Conservation (phyloP, 352 stramenopile species). For the Globisporangium paddicum region DNA sequence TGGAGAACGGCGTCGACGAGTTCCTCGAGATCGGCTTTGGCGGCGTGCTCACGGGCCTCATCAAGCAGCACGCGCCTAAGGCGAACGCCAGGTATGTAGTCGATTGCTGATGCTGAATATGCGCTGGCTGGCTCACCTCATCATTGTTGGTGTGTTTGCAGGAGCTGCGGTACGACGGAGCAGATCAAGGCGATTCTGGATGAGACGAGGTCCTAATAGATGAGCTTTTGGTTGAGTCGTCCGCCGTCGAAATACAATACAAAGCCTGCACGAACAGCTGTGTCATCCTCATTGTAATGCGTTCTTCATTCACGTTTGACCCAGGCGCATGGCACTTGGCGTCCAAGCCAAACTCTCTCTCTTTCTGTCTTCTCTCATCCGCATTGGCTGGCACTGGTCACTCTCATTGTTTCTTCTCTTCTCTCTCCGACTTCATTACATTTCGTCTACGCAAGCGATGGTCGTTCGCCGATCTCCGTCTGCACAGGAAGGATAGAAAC, state of each 20-base stretch:
- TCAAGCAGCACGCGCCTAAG: constrained; percentile 58
- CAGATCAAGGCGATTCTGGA: constrained; percentile 38
- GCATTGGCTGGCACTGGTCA: neutral
- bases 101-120: too few species aligned
- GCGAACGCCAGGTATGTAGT: constrained; percentile 21
- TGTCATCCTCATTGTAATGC: neutral
- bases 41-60: constrained; percentile 66
- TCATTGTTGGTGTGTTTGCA: constrained; percentile 8
- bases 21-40: constrained; percentile 77
- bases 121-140: too few species aligned
- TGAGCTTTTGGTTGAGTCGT: neutral
- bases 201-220: neutral
- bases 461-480: constrained; percentile 58
- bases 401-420: neutral
- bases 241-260: neutral
- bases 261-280: too few species aligned
- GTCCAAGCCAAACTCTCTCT: neutral
- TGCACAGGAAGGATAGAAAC: constrained; percentile 12
- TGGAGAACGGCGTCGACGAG: constrained; percentile 30
- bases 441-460: constrained; percentile 35
- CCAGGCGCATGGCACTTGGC: neutral
- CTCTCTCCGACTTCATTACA: neutral
- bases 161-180: constrained; percentile 52
- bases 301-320: constrained; percentile 2
- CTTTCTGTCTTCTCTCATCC: neutral